phyloP scores from a whole-genome alignment of 495 filamentous ascomycete genomes.

The Talaromyces liani region DNA sequence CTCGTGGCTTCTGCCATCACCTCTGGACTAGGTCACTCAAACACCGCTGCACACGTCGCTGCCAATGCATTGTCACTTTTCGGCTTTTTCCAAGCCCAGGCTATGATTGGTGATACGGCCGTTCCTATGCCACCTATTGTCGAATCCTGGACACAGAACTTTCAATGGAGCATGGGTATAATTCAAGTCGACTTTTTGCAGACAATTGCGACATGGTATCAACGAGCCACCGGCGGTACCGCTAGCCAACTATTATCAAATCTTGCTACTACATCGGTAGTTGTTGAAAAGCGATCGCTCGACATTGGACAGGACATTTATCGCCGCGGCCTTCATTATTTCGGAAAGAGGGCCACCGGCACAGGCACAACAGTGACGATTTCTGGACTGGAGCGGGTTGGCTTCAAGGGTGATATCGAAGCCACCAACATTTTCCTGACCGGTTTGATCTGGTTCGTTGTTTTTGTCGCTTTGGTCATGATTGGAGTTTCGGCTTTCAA shows the following conservation, averaged over 20 bases:
- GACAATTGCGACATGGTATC: slow-evolving; percentile 89
- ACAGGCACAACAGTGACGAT: slow-evolving; percentile 51
- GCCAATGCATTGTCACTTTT: slow-evolving; percentile 90
- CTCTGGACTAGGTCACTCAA: slow-evolving; percentile 81
- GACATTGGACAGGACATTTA: slow-evolving; percentile 33
- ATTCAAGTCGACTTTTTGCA: slow-evolving; percentile 85
- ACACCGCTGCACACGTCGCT: slow-evolving; percentile 92
- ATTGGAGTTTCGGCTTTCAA: slow-evolving; percentile 75
- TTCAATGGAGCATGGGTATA: slow-evolving; percentile 98
- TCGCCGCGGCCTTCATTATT: slow-evolving; percentile 36
- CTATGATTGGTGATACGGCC: slow-evolving; percentile 84
- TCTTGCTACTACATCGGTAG: slow-evolving; percentile 69
- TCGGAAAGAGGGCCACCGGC: slow-evolving; percentile 38
- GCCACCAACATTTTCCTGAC: slow-evolving; percentile 92
- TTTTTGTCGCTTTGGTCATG: slow-evolving; percentile 69
- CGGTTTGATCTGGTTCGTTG: slow-evolving; percentile 79
- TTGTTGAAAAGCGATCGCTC: slow-evolving; percentile 68
- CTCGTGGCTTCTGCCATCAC: slow-evolving; percentile 77
- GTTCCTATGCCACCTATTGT: slow-evolving; percentile 87
- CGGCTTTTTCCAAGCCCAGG: slow-evolving; percentile 92
- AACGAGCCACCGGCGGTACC: slow-evolving; percentile 83
- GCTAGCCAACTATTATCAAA: slow-evolving; percentile 73
- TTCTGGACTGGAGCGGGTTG: slow-evolving; percentile 82
- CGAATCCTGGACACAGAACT: slow-evolving; percentile 93
- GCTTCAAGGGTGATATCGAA: slow-evolving; percentile 80